Percentiles rank a stretch among this genome's conserved stretches.
Evolutionary conservation across 495 filamentous ascomycete species (phyloP).

Genomic region (Penicillium canescens): DNA sequence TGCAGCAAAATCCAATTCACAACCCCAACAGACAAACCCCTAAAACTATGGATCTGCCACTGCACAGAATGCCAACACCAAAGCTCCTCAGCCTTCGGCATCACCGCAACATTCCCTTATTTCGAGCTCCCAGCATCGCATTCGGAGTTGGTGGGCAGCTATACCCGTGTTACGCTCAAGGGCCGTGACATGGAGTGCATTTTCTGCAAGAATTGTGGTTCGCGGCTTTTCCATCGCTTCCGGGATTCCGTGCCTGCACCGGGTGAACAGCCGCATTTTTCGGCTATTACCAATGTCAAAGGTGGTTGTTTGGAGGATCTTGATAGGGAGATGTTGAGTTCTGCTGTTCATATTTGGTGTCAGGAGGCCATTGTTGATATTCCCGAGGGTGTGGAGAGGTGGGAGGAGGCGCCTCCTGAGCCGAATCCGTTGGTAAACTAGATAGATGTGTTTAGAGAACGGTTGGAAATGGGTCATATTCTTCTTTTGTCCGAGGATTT

Average conservation of each 20-base stretch:
- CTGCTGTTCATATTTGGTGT: conserved; percentile 62
- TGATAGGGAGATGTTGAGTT: conserved; percentile 44
- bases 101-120: conserved; percentile 64
- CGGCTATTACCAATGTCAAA: conserved; percentile 55
- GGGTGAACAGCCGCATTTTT: conserved; percentile 15
- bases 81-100: conserved; percentile 66
- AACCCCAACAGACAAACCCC: conserved; percentile 47
- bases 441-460: not conserved
- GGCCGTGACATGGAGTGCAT: conserved; percentile 53
- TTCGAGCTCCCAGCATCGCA: conserved; percentile 48
- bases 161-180: conserved; percentile 42
- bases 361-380: conserved; percentile 63
- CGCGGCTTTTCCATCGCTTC: conserved; percentile 55
- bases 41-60: conserved; percentile 68
- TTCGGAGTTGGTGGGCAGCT: conserved; percentile 44
- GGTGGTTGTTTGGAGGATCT: conserved; percentile 61
- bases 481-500: too few species aligned
- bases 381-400: conserved; percentile 54
- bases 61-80: conserved; percentile 67
- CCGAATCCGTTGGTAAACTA: conserved; percentile 13
- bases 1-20: conserved; percentile 63
- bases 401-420: conserved; percentile 17
- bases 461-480: not conserved
- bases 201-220: conserved; percentile 62
- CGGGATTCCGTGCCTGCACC: conserved; percentile 41